Conservation (phyloP, 441 rosid genomes). For the Hura crepitans region DNA sequence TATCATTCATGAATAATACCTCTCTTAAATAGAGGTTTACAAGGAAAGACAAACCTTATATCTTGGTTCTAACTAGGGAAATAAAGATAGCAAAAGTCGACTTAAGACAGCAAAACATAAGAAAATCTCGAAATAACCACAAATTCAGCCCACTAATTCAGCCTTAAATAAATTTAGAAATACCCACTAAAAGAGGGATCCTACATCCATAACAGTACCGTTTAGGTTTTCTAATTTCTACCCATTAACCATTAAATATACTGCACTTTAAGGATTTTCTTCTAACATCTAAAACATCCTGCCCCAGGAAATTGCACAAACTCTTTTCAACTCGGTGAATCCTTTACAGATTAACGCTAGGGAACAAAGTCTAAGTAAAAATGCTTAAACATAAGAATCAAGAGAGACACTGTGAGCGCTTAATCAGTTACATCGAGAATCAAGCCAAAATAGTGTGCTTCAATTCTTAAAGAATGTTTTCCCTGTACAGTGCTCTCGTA, state of each 20-base stretch:
- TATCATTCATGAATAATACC: too few species aligned
- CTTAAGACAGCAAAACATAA: too few species aligned
- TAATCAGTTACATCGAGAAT: slow-evolving; percentile 1
- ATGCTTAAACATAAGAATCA: neutral
- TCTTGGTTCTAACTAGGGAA: too few species aligned
- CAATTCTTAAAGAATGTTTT: neutral
- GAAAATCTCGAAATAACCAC: too few species aligned
- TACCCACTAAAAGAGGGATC: too few species aligned
- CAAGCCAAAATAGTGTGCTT: neutral
- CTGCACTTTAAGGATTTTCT: neutral
- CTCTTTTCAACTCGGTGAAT: neutral
- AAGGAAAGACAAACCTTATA: too few species aligned
- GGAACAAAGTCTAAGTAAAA: neutral
- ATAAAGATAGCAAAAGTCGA: too few species aligned
- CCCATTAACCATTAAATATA: neutral
- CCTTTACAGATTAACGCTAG: neutral
- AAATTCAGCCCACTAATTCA: too few species aligned
- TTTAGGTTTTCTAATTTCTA: too few species aligned
- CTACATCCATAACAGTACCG: too few species aligned
- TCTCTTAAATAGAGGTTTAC: too few species aligned
- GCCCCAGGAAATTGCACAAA: neutral
- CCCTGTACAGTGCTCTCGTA: neutral
- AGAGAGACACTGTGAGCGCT: neutral
- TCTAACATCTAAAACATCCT: neutral
- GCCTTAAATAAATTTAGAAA: too few species aligned